Evolutionary conservation across 108 stramenopile species (phyloP).

Genomic region (Epithemia pelagica): DNA sequence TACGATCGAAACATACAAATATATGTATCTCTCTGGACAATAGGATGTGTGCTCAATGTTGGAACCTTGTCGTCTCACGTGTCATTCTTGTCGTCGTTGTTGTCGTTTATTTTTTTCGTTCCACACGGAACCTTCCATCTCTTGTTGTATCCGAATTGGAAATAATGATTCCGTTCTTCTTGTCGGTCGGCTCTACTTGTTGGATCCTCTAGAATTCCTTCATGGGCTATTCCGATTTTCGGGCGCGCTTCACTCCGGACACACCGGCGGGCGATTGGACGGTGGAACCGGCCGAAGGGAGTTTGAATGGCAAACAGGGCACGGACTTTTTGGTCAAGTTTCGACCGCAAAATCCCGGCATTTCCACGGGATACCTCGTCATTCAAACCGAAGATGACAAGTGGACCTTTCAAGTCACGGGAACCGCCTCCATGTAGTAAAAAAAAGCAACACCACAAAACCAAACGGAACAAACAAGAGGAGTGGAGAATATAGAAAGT

Average conservation of each 20-base stretch:
- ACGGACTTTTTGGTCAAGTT: slow-evolving; percentile 66
- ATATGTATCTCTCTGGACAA: background rate
- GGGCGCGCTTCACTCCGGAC: slow-evolving; percentile 71
- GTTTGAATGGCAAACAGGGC: slow-evolving; percentile 42
- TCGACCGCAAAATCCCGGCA: slow-evolving; percentile 52
- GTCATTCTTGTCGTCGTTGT: background rate
- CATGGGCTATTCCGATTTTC: slow-evolving; percentile 90
- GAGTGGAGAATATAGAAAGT: too few relatives aligned
- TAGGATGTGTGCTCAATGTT: background rate
- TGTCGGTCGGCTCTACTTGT: too few relatives aligned
- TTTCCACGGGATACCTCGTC: slow-evolving; percentile 58
- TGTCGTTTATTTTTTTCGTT: background rate
- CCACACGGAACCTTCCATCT: background rate
- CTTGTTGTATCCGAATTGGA: background rate
- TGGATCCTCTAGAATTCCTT: slow-evolving; percentile 56
- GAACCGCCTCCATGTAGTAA: slow-evolving; percentile 25
- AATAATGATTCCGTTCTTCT: too few relatives aligned
- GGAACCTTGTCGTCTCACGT: too few relatives aligned
- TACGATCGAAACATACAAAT: background rate
- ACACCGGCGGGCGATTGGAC: slow-evolving; percentile 51
- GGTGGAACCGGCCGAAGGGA: slow-evolving; percentile 64
- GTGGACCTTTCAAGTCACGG: slow-evolving; percentile 74
- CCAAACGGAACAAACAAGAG: too few relatives aligned
- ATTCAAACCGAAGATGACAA: slow-evolving; percentile 87
- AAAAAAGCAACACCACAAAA: too few relatives aligned